Evolutionary conservation across 805 yeast genomes (phyloP), one percentile per base, ranked within the genome.

Genomic region (Candida multigemmis): DNA sequence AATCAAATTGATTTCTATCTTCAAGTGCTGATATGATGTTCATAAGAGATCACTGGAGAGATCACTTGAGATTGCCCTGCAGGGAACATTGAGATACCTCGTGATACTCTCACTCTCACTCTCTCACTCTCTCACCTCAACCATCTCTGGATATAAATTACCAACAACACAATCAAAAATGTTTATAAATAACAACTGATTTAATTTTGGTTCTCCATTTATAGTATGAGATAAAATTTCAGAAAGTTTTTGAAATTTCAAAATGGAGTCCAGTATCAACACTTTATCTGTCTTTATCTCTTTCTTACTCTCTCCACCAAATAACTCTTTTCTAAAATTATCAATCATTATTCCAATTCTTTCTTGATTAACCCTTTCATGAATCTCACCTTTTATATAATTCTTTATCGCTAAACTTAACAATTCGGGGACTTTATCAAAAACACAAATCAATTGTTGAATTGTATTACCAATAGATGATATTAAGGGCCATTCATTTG

Each of bases 71-170:
- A 10, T 17, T 7, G 19, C 9, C 9, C 10, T 10, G 7, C 19
- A 10, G 19, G 10, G 7, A 17, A 10, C 19, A 21, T 13, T 21
- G 23, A 11, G 19, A 21, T 12, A 18, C 16, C 13, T 22, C 23
- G n/a, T n/a, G 13, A 22, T 10, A 18, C 12, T 10, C n/a, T 10
- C n/a, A 4, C 11, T 3, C n/a, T 15, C 14, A 13, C 17, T 14
- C 15, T 27, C 22, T 14, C 17, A 12, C 9, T 9, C 7, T 10
- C 11, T 9, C 8, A 17, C 14, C 12, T 14, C n/a, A 9, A 19
- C 16, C 30, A 48, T 26, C 28, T 47, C 52, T 1, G 50, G 48
- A 30, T 44, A 50, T 19, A 45, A 20, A 17, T 34, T 28, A 28
- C 37, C 41, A 27, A 41, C 30, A 5, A 48, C 7, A 12, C 33